A percentile compares a stretch with the other conserved stretches of the same genome.
Conservation (phyloP, 75 land plant species). For the Sequoiadendron giganteum region DNA sequence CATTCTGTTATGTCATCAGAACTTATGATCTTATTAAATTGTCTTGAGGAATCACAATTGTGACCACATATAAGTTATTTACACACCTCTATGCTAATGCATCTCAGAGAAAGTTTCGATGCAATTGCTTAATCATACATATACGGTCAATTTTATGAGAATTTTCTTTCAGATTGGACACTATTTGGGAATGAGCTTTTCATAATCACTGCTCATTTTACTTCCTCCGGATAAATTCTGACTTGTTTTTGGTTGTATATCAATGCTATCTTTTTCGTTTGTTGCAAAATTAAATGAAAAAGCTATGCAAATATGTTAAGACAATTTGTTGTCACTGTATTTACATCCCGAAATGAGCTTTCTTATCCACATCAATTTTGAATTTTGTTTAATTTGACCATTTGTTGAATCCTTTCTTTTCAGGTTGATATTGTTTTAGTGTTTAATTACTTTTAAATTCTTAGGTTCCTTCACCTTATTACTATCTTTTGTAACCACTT, state of each 20-base stretch:
- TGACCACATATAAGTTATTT: background rate
- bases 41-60: background rate
- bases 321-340: background rate
- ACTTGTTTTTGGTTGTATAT: background rate
- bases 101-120: background rate
- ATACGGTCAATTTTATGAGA: background rate
- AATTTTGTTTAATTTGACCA: background rate
- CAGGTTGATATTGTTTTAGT: too few species aligned
- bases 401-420: background rate
- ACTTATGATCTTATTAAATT: background rate
- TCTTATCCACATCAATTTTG: background rate
- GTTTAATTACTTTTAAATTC: background rate
- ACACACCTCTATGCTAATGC: background rate
- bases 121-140: too few species aligned
- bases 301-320: background rate
- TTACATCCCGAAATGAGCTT: background rate
- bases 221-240: background rate
- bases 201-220: background rate
- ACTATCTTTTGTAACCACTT: background rate
- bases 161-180: background rate
- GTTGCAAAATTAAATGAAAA: background rate
- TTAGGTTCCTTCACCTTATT: background rate
- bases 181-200: background rate
- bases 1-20: conserved; percentile 3
- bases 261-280: background rate